Evolutionary conservation across 2,329 filamentous ascomycete species (phyloP), one percentile per base, ranked within the genome.

Genomic region (Aureobasidium sp.): DNA sequence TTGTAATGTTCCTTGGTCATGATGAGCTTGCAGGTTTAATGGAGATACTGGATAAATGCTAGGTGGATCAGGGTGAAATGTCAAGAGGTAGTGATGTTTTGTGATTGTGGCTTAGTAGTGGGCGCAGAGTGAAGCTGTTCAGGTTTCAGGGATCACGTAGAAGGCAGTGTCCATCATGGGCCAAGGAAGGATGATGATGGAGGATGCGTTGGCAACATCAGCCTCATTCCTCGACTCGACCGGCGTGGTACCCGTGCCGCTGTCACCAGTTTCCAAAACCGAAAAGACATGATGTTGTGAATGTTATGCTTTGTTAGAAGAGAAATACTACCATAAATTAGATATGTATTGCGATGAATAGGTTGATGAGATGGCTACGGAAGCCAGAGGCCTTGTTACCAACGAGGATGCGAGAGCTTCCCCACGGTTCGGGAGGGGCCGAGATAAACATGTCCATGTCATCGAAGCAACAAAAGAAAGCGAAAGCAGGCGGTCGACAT

Each of bases 1-100:
- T 66, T 63, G 53, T 68, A 70, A 27, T 66, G 42, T 37, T 72
- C 66, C 11, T 54, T 54, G 50, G 40, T 42, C 59, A 61, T 61
- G 31, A 25, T 54, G 49, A 38, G 15, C 23, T 25, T 50, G 11
- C 5, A 37, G 21, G 6, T 50, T 11, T n/a, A 21, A 17, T 11
- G 27, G 10, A 31, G 9, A 21, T 10, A 19, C 17, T 37, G 15
- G 3, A 37, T 17, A 15, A 11, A 19, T 25, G 13, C 19, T 37
- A 37, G 31, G 19, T 2, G 25, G 21, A 10, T 17, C 19, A 9
- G n/a, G 31, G 29, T 7, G 19, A 35, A 10, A 13, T 13, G 21
- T 13, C 10, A 23, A 53, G 35, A 17, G 23, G 13, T 25, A 7
- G 49, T 29, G 17, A 40, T 51, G 17, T 33, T 46, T 23, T 50